These are phyloP conservation scores for Multifurca ochricompacta DNA, from an alignment of 768 basidiomycete genomes.

Conservation along the genomic window DNA sequence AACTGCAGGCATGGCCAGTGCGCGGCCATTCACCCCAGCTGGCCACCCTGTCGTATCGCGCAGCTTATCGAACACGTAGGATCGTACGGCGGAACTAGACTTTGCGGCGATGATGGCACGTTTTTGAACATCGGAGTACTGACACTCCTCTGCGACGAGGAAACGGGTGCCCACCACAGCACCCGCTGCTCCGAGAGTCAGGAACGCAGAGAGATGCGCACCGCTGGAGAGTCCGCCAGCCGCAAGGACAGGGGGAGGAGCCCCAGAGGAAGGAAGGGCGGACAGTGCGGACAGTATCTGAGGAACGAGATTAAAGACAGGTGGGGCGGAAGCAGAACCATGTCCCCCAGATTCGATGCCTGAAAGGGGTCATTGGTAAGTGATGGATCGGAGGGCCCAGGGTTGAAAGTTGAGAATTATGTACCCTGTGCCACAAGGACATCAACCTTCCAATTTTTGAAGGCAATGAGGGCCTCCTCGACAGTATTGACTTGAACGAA, in stretches of 20 bases:
- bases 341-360: constrained; percentile 81
- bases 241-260: constrained; percentile 53
- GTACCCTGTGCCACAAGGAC: constrained; percentile 73
- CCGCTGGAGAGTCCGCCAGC: constrained; percentile 70
- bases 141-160: constrained; percentile 56
- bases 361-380: constrained; percentile 25
- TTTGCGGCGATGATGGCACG: constrained; percentile 26
- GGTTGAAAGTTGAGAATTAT: not conserved
- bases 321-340: constrained; percentile 47
- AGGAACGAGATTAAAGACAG: constrained; percentile 54
- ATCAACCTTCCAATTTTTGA: constrained; percentile 64
- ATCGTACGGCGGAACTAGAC: constrained; percentile 26
- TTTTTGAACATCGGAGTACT: constrained; percentile 30
- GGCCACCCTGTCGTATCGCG: constrained; percentile 30
- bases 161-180: constrained; percentile 72
- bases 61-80: constrained; percentile 29
- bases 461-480: constrained; percentile 50
- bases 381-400: not conserved
- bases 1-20: constrained; percentile 31
- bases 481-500: constrained; percentile 60
- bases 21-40: constrained; percentile 35
- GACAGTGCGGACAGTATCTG: constrained; percentile 41
- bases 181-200: constrained; percentile 62
- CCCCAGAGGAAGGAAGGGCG: constrained; percentile 31
- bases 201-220: constrained; percentile 52